Base-by-base conservation (phyloP, 495 filamentous ascomycete species). In the Lophiotrema nucula region DNA sequence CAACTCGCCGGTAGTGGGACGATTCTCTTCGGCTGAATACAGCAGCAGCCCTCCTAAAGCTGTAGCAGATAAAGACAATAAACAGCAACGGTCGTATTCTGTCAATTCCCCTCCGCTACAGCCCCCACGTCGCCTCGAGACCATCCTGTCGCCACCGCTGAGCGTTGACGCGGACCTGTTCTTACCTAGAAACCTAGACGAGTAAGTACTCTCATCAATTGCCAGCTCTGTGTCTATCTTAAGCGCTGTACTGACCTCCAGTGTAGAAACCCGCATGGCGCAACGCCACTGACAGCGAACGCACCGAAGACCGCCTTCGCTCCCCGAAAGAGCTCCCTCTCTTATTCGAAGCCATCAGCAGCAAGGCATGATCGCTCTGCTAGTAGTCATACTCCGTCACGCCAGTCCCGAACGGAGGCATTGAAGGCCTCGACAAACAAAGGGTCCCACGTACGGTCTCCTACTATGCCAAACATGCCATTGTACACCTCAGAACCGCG, bases 381-480 rank as follows among this genome's bases (percentile, higher is more conserved):
- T 25, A 67, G 60, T 26, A 62, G 57, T 33, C 56, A 47, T 28
- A 43, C 51, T 12, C 46, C 62, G 4, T 47, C 26, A 16, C 47
- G 35, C 46, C 48, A 26, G 45, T 33, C 49, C 23, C 46, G 39
- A 58, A 24, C 52, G 22, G 49, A 51, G 15, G 59, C 46, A 46
- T 18, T 60, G 8, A 55, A 60, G 39, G 31, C 31, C 1, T 18
- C 41, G 2, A 13, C 28, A 13, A 53, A 54, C 39, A 56, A 60
- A 46, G 53, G 26, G 31, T 8, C 47, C 31, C 64, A 67, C 47
- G 53, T 31, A 6, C 58, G 66, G 26, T 65, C 58, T 15, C 62
- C 57, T 6, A 62, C 58, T 4, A 62, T 64, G 62, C 62, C 65
- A 35, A 69, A 69, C 37, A 74, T 72, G 71, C 66, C 71, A 19